Evolutionary conservation across 2,329 filamentous ascomycete species (phyloP), one percentile per base, ranked within the genome.

Genomic region (Aspergillus bombycis): DNA sequence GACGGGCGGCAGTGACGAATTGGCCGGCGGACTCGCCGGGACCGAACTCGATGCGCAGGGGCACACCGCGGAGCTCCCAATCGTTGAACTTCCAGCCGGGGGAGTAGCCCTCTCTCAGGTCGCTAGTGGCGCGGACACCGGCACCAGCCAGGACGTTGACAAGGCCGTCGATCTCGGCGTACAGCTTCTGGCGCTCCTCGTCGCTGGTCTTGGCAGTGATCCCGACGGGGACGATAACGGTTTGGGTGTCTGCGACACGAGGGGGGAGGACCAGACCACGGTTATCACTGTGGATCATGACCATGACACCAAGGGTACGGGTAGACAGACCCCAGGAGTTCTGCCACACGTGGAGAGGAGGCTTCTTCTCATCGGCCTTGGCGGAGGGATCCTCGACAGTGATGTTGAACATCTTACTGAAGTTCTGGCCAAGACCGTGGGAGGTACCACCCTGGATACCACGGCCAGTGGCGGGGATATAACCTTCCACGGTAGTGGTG

Each of bases 291-390:
- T 99, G 95, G 65, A 96, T 93, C 89, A 99, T 95, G 74, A 97
- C 92, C 94, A 98, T 98, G 78, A 98, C 93, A 82, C 95, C 96
- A 69, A 99, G 96, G 62, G 94, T 93, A 77, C 95, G 93, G 60
- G 95, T 99, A 1, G 94, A 98, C 65, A 99, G 87, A 80, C 95
- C 95, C 95, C 95, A 99, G 16, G 93, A 97, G 84, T 99, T 99
- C 79, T 99, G 95, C 94, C 94, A 98, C 62, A 98, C 94, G 75
- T 94, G 83, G 62, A 97, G 83, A 74, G 93, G 89, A 70, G 89
- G 86, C 68, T 91, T 91, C 81, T 92, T 91, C 78, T 95, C 88
- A 56, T 86, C 89, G 54, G 85, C 83, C 74, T 89, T 89, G 57
- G 85, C 86, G 64, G 85, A 71, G 28, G 95, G 95, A 75, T 99